phyloP scores from a whole-genome alignment of 345 rosid species.

The Salix dunnii region DNA sequence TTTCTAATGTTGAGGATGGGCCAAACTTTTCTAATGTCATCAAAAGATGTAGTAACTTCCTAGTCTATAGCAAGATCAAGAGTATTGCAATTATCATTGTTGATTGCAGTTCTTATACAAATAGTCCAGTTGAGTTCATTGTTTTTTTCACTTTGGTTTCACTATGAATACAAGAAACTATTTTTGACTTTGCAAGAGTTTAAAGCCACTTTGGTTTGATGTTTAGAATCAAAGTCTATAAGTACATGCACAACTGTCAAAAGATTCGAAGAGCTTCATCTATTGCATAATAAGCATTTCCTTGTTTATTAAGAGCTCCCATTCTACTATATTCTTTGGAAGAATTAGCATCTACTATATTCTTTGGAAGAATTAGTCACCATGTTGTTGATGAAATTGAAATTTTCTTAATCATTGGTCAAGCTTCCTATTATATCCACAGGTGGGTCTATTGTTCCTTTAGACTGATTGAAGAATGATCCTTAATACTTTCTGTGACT shows the following conservation, averaged over 20 bases:
- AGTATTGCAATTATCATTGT: conserved; percentile 15
- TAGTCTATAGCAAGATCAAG: conserved; percentile 25
- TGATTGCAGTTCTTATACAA: conserved; percentile 15
- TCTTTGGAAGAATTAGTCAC: too few relatives aligned
- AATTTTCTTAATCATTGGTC: conserved; percentile 20
- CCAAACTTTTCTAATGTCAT: conserved; percentile 18
- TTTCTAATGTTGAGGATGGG: conserved; percentile 52
- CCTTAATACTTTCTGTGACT: conserved; percentile 7
- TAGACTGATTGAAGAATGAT: conserved; percentile 21
- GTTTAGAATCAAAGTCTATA: conserved; percentile 26
- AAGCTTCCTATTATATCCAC: conserved; percentile 23
- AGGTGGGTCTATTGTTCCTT: conserved; percentile 18
- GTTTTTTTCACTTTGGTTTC: conserved; percentile 12
- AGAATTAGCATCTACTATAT: conserved; percentile 8
- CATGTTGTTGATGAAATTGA: conserved; percentile 4
- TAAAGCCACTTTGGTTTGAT: conserved; percentile 9
- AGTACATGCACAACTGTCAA: conserved; percentile 17
- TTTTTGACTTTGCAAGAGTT: conserved; percentile 16
- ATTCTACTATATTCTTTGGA: conserved; percentile 4
- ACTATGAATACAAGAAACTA: conserved; percentile 5
- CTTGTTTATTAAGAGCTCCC: conserved; percentile 2
- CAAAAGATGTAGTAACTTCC: conserved; percentile 26
- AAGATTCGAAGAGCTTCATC: conserved; percentile 21
- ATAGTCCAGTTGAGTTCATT: neutral
- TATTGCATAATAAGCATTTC: neutral